Base-by-base conservation (phyloP, 345 rosid species). In the Cardamine chenopodiifolia region DNA sequence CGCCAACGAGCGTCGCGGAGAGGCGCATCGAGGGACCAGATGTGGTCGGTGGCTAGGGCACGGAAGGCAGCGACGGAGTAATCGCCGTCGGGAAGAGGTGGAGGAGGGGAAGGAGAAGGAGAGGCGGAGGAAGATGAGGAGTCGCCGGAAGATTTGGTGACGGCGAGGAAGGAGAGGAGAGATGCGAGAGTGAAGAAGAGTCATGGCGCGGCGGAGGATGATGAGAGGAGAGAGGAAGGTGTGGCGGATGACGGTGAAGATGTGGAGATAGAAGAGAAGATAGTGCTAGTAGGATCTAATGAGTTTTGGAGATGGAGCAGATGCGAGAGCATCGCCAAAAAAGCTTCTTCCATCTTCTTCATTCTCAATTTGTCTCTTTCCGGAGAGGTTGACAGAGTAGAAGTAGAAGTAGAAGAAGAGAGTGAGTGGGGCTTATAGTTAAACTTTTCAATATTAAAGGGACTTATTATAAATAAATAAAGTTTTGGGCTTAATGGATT, bases 1-100 rank as follows among this genome's bases (percentile, higher is more conserved):
- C 96, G 80, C 98, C 99, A 92, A 12, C 85, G 96, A n/a, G 97
- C 92, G 59, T 92, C 97, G 15, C 97, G 92, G 57, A 83, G 83
- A 47, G 90, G 97, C 48, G 90, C 78, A 61, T 91, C 97, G 17
- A 89, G 72, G 6, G 90, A 80, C 96, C 96, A 92, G 83, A 90
- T 87, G 84, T 88, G 97, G 58, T 92, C 99, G 35, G 89, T 86
- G 65, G 97, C 83, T 79, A 95, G 91, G 45, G 98, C 91, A 19
- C 90, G 96, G 86, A 92, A 95, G 54, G 97, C 89, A 3, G 97
- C 50, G 78, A 95, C 85, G 71, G 96, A 89, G 80, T 83, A 89
- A 57, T 86, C 87, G 28, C 93, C 78, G 40, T 88, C 70, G 44
- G 86, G 83, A 8, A 86, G 79, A 31, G 85, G 83, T 2, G 88